Conservation (phyloP, 768 basidiomycete genomes). For the Cytidiella melzeri region DNA sequence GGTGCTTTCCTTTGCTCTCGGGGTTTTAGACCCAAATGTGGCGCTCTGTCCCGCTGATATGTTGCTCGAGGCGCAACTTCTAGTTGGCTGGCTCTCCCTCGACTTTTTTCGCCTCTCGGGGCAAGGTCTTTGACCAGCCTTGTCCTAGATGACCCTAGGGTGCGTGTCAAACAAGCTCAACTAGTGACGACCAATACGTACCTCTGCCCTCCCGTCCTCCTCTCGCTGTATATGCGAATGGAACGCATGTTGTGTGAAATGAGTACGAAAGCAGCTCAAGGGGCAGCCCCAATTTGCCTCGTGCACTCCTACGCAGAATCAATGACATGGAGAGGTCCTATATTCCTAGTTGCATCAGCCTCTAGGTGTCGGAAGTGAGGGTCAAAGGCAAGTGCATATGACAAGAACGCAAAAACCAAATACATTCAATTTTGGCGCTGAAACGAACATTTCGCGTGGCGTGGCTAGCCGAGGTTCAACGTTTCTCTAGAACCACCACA, state of each 20-base stretch:
- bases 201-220: no score
- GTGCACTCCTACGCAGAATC: no score
- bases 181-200: no score
- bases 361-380: no score
- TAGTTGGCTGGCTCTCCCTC: neutral
- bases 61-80: conserved; percentile 15
- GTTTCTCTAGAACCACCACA: conserved; percentile 3
- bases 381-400: no score
- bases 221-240: neutral
- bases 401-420: neutral
- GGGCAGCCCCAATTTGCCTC: conserved; percentile 1
- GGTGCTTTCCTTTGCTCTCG: no score
- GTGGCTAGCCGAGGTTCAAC: neutral
- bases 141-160: conserved; percentile 15
- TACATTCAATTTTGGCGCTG: no score
- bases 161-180: no score
- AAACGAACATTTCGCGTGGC: no score
- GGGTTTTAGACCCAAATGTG: neutral
- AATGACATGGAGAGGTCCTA: no score
- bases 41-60: neutral
- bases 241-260: conserved; percentile 3
- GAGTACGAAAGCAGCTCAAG: conserved; percentile 6
- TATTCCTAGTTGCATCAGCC: no score
- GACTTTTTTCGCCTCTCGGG: conserved; percentile 8
- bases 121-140: conserved; percentile 21